A percentile compares a stretch with the other conserved stretches of the same genome.
Conservation (phyloP, 2,329 filamentous ascomycete species). For the Alternaria gansuensis region DNA sequence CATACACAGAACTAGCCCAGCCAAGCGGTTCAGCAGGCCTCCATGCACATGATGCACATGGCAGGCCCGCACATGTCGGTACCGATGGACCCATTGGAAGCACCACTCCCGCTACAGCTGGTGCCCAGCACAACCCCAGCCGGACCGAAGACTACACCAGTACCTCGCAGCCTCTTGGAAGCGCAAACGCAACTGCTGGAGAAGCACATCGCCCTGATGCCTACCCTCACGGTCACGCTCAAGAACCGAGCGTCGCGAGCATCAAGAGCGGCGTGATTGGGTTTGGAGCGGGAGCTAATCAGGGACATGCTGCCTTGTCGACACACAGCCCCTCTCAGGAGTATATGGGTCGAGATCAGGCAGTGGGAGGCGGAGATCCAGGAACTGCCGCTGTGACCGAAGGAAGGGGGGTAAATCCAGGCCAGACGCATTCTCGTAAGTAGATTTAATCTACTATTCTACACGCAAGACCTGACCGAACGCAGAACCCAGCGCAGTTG, state of each 20-base stretch:
- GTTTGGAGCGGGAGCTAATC: conserved; percentile 33
- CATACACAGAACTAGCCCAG: conserved; percentile 24
- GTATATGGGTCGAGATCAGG: conserved; percentile 25
- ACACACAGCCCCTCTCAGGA: conserved; percentile 25
- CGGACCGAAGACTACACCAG: conserved; percentile 3
- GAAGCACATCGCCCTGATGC: conserved; percentile 32
- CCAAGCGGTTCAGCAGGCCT: conserved; percentile 14
- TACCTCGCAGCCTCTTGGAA: conserved; percentile 9
- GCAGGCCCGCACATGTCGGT: conserved; percentile 14
- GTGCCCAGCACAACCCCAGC: conserved; percentile 1
- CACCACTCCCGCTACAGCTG: conserved; percentile 1
- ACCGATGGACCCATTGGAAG: conserved; percentile 19
- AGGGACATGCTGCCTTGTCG: conserved; percentile 40
- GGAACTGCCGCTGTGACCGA: conserved; percentile 23
- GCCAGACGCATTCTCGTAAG: conserved; percentile 31
- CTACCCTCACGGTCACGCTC: conserved; percentile 16
- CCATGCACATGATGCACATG: conserved; percentile 13
- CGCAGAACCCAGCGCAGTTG: conserved; percentile 17
- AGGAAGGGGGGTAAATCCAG: conserved; percentile 14
- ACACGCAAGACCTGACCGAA: conserved; percentile 19
- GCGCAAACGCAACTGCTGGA: conserved; percentile 11
- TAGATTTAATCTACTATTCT: conserved; percentile 20
- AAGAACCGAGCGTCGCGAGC: conserved; percentile 47
- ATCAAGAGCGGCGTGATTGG: conserved; percentile 55
- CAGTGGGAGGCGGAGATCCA: conserved; percentile 30